Percentiles rank a stretch among this genome's conserved stretches.
These are phyloP conservation scores for Xylaria scruposa DNA, from an alignment of 495 filamentous ascomycete species.

Conservation along the genomic window DNA sequence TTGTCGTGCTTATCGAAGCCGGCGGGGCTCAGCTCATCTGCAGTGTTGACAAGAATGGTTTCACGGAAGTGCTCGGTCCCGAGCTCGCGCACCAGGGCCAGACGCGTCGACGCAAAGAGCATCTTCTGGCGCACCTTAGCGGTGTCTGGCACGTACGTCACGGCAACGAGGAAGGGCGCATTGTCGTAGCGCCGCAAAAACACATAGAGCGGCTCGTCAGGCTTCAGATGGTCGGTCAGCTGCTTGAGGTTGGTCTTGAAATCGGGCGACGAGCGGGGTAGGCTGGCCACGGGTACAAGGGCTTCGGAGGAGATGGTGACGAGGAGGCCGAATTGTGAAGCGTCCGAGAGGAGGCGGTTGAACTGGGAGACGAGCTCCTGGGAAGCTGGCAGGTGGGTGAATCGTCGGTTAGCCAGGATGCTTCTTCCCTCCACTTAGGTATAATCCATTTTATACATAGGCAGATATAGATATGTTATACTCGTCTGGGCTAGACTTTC, in stretches of 20 bases:
- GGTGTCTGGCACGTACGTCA: constrained; percentile 90
- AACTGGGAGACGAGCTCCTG: constrained; percentile 85
- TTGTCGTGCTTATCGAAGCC: constrained; percentile 81
- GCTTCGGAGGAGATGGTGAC: constrained; percentile 78
- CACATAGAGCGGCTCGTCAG: constrained; percentile 80
- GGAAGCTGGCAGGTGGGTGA: constrained; percentile 64
- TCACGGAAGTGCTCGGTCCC: constrained; percentile 86
- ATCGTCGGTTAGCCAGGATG: neutral
- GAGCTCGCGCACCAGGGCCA: constrained; percentile 83
- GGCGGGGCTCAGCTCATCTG: constrained; percentile 70
- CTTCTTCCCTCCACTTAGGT: neutral
- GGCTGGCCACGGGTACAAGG: constrained; percentile 67
- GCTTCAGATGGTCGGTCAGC: constrained; percentile 68
- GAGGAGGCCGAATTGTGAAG: constrained; percentile 76
- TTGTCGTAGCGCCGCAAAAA: constrained; percentile 73
- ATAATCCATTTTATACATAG: neutral
- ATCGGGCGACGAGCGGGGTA: constrained; percentile 61
- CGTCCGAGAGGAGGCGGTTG: constrained; percentile 68
- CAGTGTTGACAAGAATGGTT: constrained; percentile 76
- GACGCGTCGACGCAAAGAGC: constrained; percentile 87
- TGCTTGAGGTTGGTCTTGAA: constrained; percentile 66
- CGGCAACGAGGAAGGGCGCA: constrained; percentile 66
- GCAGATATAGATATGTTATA: neutral
- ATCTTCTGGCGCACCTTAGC: constrained; percentile 95
- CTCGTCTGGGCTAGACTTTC: neutral